Evolutionary conservation across 2,329 filamentous ascomycete species (phyloP).

Genomic region (Tolypocladium ovalisporum): DNA sequence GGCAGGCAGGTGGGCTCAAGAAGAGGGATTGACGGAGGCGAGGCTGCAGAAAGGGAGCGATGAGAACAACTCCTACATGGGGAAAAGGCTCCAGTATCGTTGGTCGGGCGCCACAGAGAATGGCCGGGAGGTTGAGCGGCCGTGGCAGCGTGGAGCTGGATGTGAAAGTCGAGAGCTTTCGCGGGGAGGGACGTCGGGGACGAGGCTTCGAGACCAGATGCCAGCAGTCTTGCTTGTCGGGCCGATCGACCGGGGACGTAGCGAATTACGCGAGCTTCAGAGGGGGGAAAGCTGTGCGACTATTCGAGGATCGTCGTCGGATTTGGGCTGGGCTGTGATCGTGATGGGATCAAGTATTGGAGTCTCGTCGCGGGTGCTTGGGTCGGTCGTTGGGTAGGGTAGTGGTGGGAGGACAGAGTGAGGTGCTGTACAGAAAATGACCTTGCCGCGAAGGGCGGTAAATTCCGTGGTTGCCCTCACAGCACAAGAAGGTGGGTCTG

Average conservation of each 20-base stretch:
- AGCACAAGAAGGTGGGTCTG: slow-evolving; percentile 4
- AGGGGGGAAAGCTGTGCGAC: not conserved
- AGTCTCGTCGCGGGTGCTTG: slow-evolving; percentile 1
- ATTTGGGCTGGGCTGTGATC: not conserved
- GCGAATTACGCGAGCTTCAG: not conserved
- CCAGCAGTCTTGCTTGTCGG: slow-evolving; percentile 1
- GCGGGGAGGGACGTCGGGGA: slow-evolving; percentile 2
- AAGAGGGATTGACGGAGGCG: slow-evolving; percentile 11
- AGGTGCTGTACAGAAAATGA: slow-evolving; percentile 18
- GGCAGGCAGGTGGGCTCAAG: slow-evolving; percentile 22
- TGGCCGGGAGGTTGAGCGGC: not conserved
- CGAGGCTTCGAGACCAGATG: slow-evolving; percentile 3
- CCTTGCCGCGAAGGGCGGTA: slow-evolving; percentile 15
- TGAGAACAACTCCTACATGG: slow-evolving; percentile 24
- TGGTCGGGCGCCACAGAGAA: not conserved
- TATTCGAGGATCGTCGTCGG: not conserved
- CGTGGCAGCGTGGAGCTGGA: not conserved
- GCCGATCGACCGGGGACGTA: slow-evolving; percentile 3
- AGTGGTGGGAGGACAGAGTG: slow-evolving; percentile 15
- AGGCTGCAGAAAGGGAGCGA: slow-evolving; percentile 14
- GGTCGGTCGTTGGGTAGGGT: slow-evolving; percentile 3
- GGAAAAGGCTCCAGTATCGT: slow-evolving; percentile 7
- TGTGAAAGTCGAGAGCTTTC: not conserved
- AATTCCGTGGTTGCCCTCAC: slow-evolving; percentile 15
- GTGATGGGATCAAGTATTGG: slow-evolving; percentile 1